Conservation (phyloP, 495 filamentous ascomycete genomes). For the Penicillium crystallinum region DNA sequence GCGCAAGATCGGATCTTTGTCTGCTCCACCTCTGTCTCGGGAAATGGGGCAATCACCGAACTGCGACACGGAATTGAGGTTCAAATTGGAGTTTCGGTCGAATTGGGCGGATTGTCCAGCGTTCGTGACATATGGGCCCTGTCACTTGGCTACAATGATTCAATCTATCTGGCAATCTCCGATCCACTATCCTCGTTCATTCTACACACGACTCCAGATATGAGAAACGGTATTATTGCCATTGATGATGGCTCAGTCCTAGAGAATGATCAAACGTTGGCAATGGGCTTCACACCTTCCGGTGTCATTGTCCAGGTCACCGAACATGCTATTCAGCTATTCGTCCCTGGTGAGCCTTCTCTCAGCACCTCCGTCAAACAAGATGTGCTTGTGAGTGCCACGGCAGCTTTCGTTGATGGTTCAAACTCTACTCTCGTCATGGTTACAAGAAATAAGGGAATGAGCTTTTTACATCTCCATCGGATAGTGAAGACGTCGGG, state of each 20-base stretch:
- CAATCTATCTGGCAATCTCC: conserved; percentile 35
- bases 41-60: conserved; percentile 61
- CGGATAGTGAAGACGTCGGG: conserved; percentile 11
- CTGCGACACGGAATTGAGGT: conserved; percentile 68
- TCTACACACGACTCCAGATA: conserved; percentile 28
- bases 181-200: conserved; percentile 38
- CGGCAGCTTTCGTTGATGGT: conserved; percentile 29
- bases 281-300: conserved; percentile 37
- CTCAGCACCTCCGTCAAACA: conserved; percentile 18
- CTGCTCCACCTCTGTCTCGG: conserved; percentile 35
- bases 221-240: conserved; percentile 34
- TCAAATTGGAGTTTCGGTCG: conserved; percentile 52
- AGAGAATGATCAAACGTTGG: conserved; percentile 52
- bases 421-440: conserved; percentile 22
- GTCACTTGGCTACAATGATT: conserved; percentile 25
- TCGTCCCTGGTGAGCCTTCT: conserved; percentile 15
- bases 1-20: conserved; percentile 33
- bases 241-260: conserved; percentile 40
- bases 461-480: conserved; percentile 18
- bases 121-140: conserved; percentile 47
- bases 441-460: conserved; percentile 21
- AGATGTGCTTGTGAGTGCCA: conserved; percentile 13
- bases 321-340: conserved; percentile 40
- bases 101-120: conserved; percentile 33
- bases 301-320: conserved; percentile 54